Evolutionary conservation across 345 rosid species (phyloP).

Genomic region (Eucalyptus sp.): DNA sequence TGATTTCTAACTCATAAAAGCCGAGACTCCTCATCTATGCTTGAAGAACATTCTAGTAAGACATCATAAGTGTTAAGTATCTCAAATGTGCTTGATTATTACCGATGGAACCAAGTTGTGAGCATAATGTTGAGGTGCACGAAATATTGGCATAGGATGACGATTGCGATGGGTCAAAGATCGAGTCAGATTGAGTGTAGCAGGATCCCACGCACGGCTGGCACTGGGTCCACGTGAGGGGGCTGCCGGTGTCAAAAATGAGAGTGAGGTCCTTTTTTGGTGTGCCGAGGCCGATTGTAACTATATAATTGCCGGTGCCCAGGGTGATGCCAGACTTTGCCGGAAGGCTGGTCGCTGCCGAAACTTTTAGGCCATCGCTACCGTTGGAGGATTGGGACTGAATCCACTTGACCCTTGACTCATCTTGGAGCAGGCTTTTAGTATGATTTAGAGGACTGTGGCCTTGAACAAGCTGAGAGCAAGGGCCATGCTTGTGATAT

Average conservation of each 20-base stretch:
- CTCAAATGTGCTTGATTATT: neutral
- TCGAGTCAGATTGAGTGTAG: constrained; percentile 2
- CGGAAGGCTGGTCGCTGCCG: neutral
- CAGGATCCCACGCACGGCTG: constrained; percentile 1
- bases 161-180: constrained; percentile 6
- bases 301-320: neutral
- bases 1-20: neutral
- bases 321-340: neutral
- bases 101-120: neutral
- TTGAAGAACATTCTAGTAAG: neutral
- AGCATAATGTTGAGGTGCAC: neutral
- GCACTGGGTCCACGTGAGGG: constrained; percentile 24
- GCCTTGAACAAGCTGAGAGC: neutral
- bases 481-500: neutral
- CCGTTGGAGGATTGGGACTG: neutral
- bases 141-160: constrained; percentile 2
- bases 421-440: neutral
- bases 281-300: constrained; percentile 3
- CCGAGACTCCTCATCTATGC: neutral
- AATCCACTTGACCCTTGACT: neutral
- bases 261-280: constrained; percentile 1
- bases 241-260: constrained; percentile 15
- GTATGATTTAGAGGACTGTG: neutral
- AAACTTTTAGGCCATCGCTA: neutral
- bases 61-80: neutral